Evolutionary conservation across 495 filamentous ascomycete species (phyloP), one percentile per base, ranked within the genome.

Genomic region (Daldinia grandis): DNA sequence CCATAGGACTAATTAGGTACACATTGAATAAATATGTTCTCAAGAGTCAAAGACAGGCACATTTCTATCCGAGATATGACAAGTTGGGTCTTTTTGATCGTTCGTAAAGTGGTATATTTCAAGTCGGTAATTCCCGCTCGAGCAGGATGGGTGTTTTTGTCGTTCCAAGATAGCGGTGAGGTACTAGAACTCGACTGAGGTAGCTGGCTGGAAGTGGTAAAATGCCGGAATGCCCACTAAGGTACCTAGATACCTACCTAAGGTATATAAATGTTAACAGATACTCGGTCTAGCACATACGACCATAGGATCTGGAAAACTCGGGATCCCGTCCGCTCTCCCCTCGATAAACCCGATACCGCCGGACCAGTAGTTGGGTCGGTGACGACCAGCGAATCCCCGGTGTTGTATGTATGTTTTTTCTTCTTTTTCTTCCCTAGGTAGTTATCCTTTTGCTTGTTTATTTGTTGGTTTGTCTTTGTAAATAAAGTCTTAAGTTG

Each of bases 241-340:
- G n/a, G n/a, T n/a, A n/a, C n/a, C n/a, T n/a, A n/a, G 12, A 2
- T 10, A 33, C 9, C 31, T 10, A 33, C 31, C 9, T 3, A 33
- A 33, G 31, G 31, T 33, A 33, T 33, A 33, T 33, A 33, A 33
- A 12, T 33, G 9, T 12, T 3, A 33, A 33, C 2, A 33, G 0
- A 6, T 10, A 3, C 9, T 12, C 9, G 0, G 3, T 33, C 9
- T 2, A 12, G 9, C 42, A 77, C 75, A 72, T 84, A 81, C 82
- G 80, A 80, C 81, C 82, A 83, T 77, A 82, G 70, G 75, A 73
- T 76, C 55, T 75, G 64, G 81, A 83, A 62, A 77, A 78, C 74
- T 79, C 79, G 81, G 81, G 76, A 81, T 81, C 81, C 82, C 80
- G 82, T 84, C 79, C 78, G 82, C 80, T 84, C 82, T 81, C 75